phyloP scores from a whole-genome alignment of 306 rosid species.

The Cucurbita pepo region DNA sequence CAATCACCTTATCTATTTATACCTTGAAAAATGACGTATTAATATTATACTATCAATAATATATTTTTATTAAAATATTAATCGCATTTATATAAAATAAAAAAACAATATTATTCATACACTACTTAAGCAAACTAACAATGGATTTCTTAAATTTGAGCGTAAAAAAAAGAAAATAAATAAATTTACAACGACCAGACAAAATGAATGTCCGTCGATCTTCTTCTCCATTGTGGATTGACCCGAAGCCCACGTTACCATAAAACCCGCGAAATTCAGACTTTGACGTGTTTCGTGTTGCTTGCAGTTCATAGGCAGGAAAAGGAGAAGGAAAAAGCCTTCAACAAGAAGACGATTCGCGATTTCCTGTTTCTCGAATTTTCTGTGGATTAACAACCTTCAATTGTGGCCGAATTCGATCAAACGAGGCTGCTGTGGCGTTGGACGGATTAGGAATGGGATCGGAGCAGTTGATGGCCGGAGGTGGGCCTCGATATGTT shows the following conservation, averaged over 20 bases:
- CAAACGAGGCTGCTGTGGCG: not conserved
- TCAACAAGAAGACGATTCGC: not conserved
- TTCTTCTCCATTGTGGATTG: not conserved
- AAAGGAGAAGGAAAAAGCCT: not conserved
- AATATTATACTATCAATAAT: no score
- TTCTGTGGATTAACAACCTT: not conserved
- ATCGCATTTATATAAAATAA: no score
- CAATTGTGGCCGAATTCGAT: not conserved
- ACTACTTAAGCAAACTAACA: no score
- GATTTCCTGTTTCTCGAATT: not conserved
- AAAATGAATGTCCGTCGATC: not conserved
- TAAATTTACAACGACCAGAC: not conserved
- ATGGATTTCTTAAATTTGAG: no score
- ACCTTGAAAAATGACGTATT: no score
- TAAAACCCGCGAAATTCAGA: not conserved
- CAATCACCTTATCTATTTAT: no score
- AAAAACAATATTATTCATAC: no score
- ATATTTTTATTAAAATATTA: no score
- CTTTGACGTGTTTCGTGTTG: not conserved
- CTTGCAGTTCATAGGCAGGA: not conserved
- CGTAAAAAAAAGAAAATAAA: no score
- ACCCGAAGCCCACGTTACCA: conserved; percentile 5
- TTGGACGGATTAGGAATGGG: conserved; percentile 25
- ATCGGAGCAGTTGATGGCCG: conserved; percentile 54
- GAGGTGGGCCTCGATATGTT: conserved; percentile 38